phyloP scores from a whole-genome alignment of 192 early-diverging fungal genomes.

The Powellomyces hirtus region DNA sequence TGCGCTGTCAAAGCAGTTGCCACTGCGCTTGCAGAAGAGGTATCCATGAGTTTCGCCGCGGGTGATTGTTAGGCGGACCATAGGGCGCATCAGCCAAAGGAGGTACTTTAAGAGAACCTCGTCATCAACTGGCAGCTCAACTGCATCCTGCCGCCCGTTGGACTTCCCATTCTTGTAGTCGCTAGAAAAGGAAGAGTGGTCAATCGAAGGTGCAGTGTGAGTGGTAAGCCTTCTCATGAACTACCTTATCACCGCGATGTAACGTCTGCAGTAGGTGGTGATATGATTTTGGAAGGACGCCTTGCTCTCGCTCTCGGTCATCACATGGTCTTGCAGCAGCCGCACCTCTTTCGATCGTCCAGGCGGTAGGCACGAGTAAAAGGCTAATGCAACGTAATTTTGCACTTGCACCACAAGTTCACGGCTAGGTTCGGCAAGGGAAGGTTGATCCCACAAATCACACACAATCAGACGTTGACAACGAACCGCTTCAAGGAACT shows the following conservation, averaged over 20 bases:
- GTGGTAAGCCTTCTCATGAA: too few species aligned
- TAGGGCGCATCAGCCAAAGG: slow-evolving; percentile 1
- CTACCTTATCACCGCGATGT: slow-evolving; percentile 14
- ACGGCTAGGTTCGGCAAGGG: background rate
- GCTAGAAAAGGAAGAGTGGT: background rate
- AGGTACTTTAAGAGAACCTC: slow-evolving; percentile 12
- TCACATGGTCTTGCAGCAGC: background rate
- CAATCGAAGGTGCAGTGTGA: background rate
- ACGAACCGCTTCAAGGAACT: slow-evolving; percentile 8
- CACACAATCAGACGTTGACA: background rate
- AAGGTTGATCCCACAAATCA: background rate
- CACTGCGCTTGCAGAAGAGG: slow-evolving; percentile 16
- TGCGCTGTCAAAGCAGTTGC: background rate
- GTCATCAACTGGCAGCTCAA: slow-evolving; percentile 8
- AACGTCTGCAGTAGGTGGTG: background rate
- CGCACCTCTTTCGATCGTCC: background rate
- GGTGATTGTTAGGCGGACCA: background rate
- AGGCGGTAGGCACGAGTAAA: slow-evolving; percentile 1
- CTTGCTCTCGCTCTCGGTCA: background rate
- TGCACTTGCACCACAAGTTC: background rate
- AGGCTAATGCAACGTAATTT: background rate
- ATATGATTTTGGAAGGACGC: slow-evolving; percentile 7
- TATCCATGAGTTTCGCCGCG: slow-evolving; percentile 2
- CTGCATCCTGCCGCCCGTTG: background rate
- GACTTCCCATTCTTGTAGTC: slow-evolving; percentile 4